Percentiles rank a stretch among this genome's conserved stretches.
These are phyloP conservation scores for Periconia sp. DNA, from an alignment of 2,329 filamentous ascomycete species.

Conservation along the genomic window DNA sequence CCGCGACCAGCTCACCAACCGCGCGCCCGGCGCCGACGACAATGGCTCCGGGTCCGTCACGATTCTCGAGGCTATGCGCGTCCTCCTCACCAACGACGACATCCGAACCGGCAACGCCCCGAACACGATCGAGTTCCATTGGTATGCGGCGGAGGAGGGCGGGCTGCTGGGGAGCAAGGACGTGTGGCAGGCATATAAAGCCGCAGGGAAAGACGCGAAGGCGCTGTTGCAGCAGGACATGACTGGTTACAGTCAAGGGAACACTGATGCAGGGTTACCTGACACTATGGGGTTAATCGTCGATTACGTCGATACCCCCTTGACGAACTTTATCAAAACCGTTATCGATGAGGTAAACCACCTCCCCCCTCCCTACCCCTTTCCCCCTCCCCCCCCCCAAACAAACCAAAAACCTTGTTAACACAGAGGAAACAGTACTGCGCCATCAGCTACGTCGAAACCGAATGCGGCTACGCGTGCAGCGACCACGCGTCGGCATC, in stretches of 20 bases:
- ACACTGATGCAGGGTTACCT: constrained; percentile 72
- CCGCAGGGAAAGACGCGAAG: constrained; percentile 73
- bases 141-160: constrained; percentile 85
- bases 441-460: constrained; percentile 79
- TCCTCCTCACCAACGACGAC: constrained; percentile 69
- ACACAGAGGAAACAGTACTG: constrained; percentile 63
- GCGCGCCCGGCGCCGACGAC: constrained; percentile 88
- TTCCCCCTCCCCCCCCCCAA: too few species aligned
- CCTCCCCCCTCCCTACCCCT: background rate
- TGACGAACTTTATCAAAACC: constrained; percentile 86
- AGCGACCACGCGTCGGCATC: constrained; percentile 72
- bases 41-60: constrained; percentile 90
- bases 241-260: constrained; percentile 77
- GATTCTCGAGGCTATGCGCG: constrained; percentile 84
- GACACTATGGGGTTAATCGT: constrained; percentile 90
- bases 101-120: constrained; percentile 68
- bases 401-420: too few species aligned
- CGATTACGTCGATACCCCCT: constrained; percentile 77
- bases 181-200: constrained; percentile 79
- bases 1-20: constrained; percentile 54
- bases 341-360: constrained; percentile 61
- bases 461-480: constrained; percentile 84
- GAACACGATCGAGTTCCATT: constrained; percentile 95
- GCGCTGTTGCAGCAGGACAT: constrained; percentile 98
- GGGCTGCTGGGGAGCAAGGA: constrained; percentile 84